Evolutionary conservation across 2,329 filamentous ascomycete genomes (phyloP).

Genomic region (Pseudogymnoascus sp.): DNA sequence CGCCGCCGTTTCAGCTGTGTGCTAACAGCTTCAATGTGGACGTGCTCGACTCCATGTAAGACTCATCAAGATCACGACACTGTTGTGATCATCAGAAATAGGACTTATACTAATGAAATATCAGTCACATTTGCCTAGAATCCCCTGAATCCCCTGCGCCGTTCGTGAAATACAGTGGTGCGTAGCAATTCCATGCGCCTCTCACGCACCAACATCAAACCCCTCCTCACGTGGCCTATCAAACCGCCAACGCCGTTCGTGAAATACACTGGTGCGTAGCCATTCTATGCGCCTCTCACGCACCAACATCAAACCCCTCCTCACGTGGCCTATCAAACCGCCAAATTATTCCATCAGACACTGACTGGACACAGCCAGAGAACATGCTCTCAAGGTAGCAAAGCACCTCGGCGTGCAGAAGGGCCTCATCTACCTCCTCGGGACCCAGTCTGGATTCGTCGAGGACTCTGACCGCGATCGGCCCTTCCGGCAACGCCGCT

Average conservation of each 20-base stretch:
- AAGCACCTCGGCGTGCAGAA: conserved; percentile 32
- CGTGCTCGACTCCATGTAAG: background rate
- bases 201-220: too few relatives aligned
- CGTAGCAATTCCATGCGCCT: background rate
- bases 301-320: background rate
- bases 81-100: background rate
- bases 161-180: background rate
- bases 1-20: background rate
- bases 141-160: background rate
- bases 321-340: background rate
- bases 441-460: conserved; percentile 39
- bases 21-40: background rate
- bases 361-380: conserved; percentile 33
- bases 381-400: conserved; percentile 39
- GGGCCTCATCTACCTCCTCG: conserved; percentile 49
- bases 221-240: background rate
- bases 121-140: background rate
- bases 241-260: background rate
- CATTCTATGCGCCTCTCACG: background rate
- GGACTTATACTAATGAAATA: background rate
- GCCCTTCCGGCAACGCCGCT: conserved; percentile 50
- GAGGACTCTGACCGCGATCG: conserved; percentile 51
- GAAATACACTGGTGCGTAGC: background rate
- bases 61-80: background rate
- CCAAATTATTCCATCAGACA: background rate